Conservation (phyloP, 2,329 filamentous ascomycete species). For the Talaromyces islandicus region DNA sequence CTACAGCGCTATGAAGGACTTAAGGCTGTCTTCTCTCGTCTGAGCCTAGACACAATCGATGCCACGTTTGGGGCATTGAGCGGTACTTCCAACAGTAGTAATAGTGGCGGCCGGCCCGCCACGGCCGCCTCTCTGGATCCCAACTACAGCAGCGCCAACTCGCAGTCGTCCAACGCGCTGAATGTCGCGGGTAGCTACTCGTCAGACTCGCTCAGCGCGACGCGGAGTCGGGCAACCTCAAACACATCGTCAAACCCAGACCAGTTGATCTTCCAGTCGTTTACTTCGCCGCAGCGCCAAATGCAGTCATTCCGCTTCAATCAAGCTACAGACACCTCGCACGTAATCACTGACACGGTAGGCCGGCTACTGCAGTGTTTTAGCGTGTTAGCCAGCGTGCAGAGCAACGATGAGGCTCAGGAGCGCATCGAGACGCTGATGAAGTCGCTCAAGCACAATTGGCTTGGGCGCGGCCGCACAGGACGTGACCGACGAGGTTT, state of each 20-base stretch:
- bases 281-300: constrained; percentile 32
- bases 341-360: constrained; percentile 87
- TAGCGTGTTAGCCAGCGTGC: constrained; percentile 76
- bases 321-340: constrained; percentile 42
- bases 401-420: constrained; percentile 65
- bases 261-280: constrained; percentile 37
- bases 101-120: constrained; percentile 54
- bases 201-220: constrained; percentile 46
- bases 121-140: constrained; percentile 72
- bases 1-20: constrained; percentile 82
- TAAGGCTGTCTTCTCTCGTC: constrained; percentile 81
- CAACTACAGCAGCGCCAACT: constrained; percentile 71
- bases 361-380: constrained; percentile 95
- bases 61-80: constrained; percentile 39
- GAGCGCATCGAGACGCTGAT: constrained; percentile 76
- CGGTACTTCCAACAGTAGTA: constrained; percentile 37
- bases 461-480: constrained; percentile 84
- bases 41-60: constrained; percentile 75
- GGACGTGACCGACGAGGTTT: constrained; percentile 85
- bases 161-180: constrained; percentile 72
- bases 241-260: constrained; percentile 62
- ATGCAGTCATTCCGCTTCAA: constrained; percentile 28
- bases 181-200: constrained; percentile 55
- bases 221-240: constrained; percentile 73
- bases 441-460: constrained; percentile 89